phyloP scores from a whole-genome alignment of 2,329 filamentous ascomycete species.

The Hymenoscyphus linearis region DNA sequence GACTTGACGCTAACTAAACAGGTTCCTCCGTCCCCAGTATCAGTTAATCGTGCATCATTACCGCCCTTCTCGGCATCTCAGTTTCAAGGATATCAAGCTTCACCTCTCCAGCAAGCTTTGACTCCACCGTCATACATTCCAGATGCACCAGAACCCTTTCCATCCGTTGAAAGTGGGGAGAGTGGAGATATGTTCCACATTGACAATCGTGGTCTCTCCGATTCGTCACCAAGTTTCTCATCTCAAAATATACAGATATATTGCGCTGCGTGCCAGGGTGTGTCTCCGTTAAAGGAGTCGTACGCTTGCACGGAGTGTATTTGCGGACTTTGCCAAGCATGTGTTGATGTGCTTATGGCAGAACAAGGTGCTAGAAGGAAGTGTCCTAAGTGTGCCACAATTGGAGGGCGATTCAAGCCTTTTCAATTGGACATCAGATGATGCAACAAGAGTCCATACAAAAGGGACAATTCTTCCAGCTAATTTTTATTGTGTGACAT shows the following conservation, averaged over 20 bases:
- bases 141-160: conserved; percentile 72
- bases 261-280: conserved; percentile 78
- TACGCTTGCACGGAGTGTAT: conserved; percentile 97
- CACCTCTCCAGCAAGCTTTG: conserved; percentile 82
- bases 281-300: conserved; percentile 73
- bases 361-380: conserved; percentile 71
- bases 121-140: conserved; percentile 71
- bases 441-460: not conserved
- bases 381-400: conserved; percentile 73
- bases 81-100: conserved; percentile 75
- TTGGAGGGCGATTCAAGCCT: conserved; percentile 76
- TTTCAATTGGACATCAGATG: conserved; percentile 79
- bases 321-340: conserved; percentile 83
- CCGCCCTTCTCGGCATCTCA: conserved; percentile 55
- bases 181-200: conserved; percentile 70
- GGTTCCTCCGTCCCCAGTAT: conserved; percentile 61
- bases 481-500: not conserved
- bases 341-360: conserved; percentile 73
- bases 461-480: not conserved
- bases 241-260: conserved; percentile 82
- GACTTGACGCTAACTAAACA: conserved; percentile 33
- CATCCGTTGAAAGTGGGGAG: conserved; percentile 78
- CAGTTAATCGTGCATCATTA: conserved; percentile 56
- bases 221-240: conserved; percentile 69
- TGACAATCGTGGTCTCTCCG: conserved; percentile 54